A percentile compares a stretch with the other conserved stretches of the same genome.
Conservation (phyloP, 345 rosid genomes). For the Eucalyptus cloeziana region DNA sequence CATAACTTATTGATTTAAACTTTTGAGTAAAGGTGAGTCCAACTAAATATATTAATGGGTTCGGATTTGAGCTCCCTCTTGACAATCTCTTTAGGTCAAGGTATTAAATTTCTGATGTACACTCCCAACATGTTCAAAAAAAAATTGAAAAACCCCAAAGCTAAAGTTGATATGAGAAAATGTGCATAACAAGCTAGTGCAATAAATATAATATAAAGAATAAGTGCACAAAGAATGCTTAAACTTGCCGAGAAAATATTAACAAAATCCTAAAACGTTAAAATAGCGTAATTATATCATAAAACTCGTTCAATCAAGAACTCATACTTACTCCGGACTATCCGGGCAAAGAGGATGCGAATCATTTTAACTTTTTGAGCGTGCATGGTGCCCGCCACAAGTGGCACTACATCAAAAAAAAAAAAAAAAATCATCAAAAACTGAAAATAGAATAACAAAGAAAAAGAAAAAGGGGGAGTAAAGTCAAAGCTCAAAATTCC, state of each 20-base stretch:
- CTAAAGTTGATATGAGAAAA: neutral
- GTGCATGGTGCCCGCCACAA: neutral
- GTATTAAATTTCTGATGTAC: accelerated
- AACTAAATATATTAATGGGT: no score
- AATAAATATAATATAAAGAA: neutral
- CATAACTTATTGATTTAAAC: no score
- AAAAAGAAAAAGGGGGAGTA: neutral
- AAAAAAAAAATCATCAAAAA: neutral
- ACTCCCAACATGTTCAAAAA: no score
- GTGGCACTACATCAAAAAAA: neutral
- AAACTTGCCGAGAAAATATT: neutral
- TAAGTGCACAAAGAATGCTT: neutral
- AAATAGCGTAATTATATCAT: neutral
- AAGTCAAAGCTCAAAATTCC: neutral
- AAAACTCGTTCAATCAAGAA: neutral
- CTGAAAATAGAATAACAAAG: neutral
- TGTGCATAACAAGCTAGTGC: neutral
- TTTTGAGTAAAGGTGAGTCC: no score
- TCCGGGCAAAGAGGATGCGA: neutral
- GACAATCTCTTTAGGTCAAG: no score
- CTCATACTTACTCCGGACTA: neutral
- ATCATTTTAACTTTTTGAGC: neutral
- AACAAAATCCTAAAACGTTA: neutral
- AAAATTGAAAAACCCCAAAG: neutral
- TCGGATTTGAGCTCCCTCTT: accelerated